Conservation (phyloP, 345 rosid genomes). For the Moricandia moricandioides region DNA sequence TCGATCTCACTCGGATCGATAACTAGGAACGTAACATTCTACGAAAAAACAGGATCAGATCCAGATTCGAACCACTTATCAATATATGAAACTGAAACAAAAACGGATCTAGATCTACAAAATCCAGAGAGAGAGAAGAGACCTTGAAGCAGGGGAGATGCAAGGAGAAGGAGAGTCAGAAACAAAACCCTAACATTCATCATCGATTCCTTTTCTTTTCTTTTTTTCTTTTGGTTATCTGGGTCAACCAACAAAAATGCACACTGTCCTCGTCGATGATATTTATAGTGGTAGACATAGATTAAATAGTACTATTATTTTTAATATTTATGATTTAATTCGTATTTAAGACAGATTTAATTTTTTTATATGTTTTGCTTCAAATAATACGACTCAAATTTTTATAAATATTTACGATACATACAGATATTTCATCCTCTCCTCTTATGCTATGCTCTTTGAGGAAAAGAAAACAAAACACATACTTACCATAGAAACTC, state of each 20-base stretch:
- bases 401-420: no score
- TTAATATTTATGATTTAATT: no score
- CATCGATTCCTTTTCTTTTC: conserved; percentile 27
- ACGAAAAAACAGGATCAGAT: background rate
- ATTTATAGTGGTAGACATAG: no score
- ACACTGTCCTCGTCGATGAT: background rate
- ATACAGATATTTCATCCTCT: no score
- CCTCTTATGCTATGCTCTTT: no score
- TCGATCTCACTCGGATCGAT: background rate
- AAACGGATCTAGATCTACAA: conserved; percentile 53
- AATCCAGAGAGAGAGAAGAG: background rate
- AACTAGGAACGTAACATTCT: background rate
- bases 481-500: no score
- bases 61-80: conserved; percentile 18
- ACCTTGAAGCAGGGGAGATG: conserved; percentile 84
- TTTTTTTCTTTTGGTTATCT: background rate
- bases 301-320: no score
- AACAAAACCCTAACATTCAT: conserved; percentile 64
- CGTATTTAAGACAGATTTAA: no score
- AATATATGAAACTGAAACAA: background rate
- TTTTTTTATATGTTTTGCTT: no score
- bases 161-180: conserved; percentile 74
- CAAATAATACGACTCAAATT: no score
- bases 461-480: no score
- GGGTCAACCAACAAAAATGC: conserved; percentile 31